These are phyloP conservation scores for Pisolithus orientalis DNA, from an alignment of 768 basidiomycete genomes.

Conservation along the genomic window DNA sequence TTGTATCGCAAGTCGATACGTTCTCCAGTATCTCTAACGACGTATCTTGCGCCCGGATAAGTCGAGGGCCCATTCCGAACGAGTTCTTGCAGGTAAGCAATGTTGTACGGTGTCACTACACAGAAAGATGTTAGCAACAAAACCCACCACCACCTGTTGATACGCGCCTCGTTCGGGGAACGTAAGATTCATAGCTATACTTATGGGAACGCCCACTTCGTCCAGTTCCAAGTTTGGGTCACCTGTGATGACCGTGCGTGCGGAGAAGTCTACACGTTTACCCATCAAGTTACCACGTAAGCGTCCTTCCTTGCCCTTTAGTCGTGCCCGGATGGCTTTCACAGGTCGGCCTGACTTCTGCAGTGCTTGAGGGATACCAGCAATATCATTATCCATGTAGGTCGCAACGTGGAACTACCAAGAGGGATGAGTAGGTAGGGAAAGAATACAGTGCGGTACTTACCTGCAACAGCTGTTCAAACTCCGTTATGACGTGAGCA, in stretches of 20 bases:
- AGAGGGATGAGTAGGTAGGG: not conserved
- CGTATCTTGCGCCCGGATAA: constrained; percentile 95
- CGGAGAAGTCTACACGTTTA: constrained; percentile 98
- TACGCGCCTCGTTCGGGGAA: constrained; percentile 88
- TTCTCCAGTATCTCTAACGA: constrained; percentile 95
- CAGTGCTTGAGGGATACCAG: constrained; percentile 93
- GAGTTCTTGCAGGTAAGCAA: constrained; percentile 86
- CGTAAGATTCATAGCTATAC: constrained; percentile 96
- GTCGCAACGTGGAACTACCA: constrained; percentile 94
- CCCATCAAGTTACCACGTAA: constrained; percentile 98
- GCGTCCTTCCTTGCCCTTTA: constrained; percentile 99
- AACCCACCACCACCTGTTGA: not conserved
- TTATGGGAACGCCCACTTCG: constrained; percentile 92
- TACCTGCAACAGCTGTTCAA: constrained; percentile 93
- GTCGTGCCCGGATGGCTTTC: constrained; percentile 94
- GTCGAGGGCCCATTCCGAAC: constrained; percentile 92
- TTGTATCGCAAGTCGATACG: constrained; percentile 96
- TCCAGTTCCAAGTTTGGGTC: constrained; percentile 96
- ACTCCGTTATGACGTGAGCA: constrained; percentile 91
- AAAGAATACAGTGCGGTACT: constrained; percentile 15
- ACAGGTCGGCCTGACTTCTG: constrained; percentile 97
- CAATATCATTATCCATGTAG: constrained; percentile 99
- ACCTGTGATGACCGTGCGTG: constrained; percentile 97
- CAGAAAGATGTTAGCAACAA: constrained; percentile 8
- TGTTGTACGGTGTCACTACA: constrained; percentile 95